A percentile compares a stretch with the other conserved stretches of the same genome.
phyloP scores from a whole-genome alignment of 257 asterid genomes.

The Jacaranda mimosifolia region DNA sequence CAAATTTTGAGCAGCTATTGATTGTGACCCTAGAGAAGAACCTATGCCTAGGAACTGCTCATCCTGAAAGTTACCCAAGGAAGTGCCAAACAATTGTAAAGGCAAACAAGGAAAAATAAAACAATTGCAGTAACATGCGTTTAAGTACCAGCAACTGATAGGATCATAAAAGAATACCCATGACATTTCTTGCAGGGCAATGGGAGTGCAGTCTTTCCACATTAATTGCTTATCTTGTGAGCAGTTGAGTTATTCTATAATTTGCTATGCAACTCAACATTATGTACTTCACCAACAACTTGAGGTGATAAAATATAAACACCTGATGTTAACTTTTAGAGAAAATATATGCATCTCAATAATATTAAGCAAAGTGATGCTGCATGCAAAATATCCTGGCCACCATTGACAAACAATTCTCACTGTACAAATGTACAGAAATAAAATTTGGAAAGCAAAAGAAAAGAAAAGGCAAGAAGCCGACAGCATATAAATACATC shows the following conservation, averaged over 20 bases:
- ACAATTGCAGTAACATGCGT: slow-evolving; percentile 10
- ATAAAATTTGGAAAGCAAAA: background rate
- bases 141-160: slow-evolving; percentile 15
- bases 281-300: background rate
- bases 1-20: slow-evolving; percentile 66
- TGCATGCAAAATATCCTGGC: background rate
- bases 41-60: slow-evolving; percentile 59
- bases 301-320: background rate
- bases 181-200: slow-evolving; percentile 7
- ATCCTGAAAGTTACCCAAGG: slow-evolving; percentile 63
- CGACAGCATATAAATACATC: slow-evolving; percentile 8
- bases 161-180: background rate
- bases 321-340: background rate
- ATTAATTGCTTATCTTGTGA: background rate
- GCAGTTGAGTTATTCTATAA: background rate
- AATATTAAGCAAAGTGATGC: slow-evolving; percentile 3
- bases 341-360: slow-evolving; percentile 3
- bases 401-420: background rate
- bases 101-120: slow-evolving; percentile 1
- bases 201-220: background rate
- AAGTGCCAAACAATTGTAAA: slow-evolving; percentile 31
- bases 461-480: slow-evolving; percentile 11
- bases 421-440: slow-evolving; percentile 13
- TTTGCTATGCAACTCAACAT: background rate
- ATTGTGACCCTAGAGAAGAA: slow-evolving; percentile 69